Evolutionary conservation across 169 alveolate species (phyloP).

Genomic region (Plasmodium relictum): DNA sequence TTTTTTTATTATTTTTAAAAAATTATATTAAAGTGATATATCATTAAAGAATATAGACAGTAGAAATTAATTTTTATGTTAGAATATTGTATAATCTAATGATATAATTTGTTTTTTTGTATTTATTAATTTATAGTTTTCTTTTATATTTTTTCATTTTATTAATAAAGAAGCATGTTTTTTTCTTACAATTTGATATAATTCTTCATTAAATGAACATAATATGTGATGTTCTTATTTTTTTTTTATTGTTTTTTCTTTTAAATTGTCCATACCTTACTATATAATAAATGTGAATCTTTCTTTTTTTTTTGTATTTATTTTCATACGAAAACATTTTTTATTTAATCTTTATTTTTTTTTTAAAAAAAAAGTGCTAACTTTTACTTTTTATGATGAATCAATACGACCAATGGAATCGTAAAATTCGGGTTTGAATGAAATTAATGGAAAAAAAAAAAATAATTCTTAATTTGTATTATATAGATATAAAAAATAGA

Average conservation of each 20-base stretch:
- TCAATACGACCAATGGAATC: slow-evolving; percentile 72
- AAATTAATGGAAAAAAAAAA: neutral
- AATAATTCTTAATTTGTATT: neutral
- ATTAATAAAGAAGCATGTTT: neutral
- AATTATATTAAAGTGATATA: too few relatives aligned
- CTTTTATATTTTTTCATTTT: neutral
- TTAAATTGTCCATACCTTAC: neutral
- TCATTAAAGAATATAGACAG: too few relatives aligned
- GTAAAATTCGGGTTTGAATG: slow-evolving; percentile 49
- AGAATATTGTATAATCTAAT: too few relatives aligned
- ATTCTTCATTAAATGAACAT: too few relatives aligned
- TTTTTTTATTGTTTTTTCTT: slow-evolving; percentile 8
- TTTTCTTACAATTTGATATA: too few relatives aligned
- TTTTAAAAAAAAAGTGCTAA: neutral
- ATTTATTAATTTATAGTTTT: neutral
- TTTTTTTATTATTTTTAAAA: too few relatives aligned
- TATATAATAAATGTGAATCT: slow-evolving; percentile 7
- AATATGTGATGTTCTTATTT: neutral
- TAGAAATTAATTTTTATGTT: too few relatives aligned
- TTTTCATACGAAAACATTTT: neutral
- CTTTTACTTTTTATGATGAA: slow-evolving; percentile 36
- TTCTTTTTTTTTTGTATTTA: neutral
- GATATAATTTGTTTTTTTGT: neutral
- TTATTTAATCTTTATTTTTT: neutral
- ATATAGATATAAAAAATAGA: slow-evolving; percentile 7